Conservation (phyloP, 2,329 filamentous ascomycete species). For the Onygenales sp. region DNA sequence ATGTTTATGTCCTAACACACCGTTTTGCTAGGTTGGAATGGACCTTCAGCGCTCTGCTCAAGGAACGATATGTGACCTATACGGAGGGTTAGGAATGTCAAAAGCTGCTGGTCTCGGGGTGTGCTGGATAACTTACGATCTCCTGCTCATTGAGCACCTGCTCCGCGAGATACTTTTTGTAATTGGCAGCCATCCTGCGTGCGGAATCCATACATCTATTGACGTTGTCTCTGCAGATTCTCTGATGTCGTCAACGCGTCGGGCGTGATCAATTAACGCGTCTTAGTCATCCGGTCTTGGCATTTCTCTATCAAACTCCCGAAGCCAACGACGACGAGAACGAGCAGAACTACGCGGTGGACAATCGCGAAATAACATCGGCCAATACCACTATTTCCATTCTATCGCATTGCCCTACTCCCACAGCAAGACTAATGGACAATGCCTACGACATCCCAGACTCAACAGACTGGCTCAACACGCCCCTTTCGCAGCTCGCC, state of each 20-base stretch:
- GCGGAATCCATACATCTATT: slow-evolving; percentile 1
- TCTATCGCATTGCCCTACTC: too few relatives aligned
- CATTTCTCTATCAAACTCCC: slow-evolving; percentile 6
- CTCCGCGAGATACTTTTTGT: slow-evolving; percentile 63
- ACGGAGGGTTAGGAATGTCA: neutral
- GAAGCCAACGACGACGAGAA: neutral
- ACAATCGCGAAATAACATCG: neutral
- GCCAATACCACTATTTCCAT: neutral
- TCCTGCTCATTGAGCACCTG: slow-evolving; percentile 67
- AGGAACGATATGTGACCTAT: slow-evolving; percentile 75
- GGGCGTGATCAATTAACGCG: slow-evolving; percentile 30
- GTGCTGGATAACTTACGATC: slow-evolving; percentile 44
- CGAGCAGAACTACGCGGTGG: neutral
- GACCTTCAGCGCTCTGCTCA: slow-evolving; percentile 74
- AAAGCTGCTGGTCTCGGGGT: neutral
- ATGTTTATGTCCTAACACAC: slow-evolving; percentile 40
- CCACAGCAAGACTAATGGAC: slow-evolving; percentile 19
- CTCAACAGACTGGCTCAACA: slow-evolving; percentile 40
- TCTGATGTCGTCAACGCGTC: neutral
- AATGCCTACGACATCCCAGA: slow-evolving; percentile 30
- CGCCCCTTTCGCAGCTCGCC: slow-evolving; percentile 34
- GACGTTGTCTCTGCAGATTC: neutral
- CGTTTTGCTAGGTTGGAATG: slow-evolving; percentile 84
- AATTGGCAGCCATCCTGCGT: slow-evolving; percentile 39
- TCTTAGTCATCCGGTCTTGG: slow-evolving; percentile 34